Evolutionary conservation across 352 stramenopile genomes (phyloP), one percentile per base, ranked within the genome.

Genomic region (Pythium aristosporum): DNA sequence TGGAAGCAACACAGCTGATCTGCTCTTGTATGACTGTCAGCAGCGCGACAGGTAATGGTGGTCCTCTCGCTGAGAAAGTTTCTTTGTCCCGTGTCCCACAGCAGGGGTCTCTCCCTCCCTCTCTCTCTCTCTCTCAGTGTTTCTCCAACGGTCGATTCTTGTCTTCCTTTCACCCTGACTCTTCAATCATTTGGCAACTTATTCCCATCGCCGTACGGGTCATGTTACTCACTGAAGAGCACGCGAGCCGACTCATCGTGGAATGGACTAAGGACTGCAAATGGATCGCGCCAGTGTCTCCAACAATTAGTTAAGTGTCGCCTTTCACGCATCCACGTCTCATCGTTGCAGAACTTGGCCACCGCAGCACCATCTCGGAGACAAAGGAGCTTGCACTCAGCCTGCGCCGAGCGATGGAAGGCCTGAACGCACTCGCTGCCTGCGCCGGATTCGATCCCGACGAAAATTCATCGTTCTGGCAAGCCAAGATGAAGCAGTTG

Each of bases 391-490:
- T 20, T 41, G 50, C 15, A 12, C 48, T 55, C 2, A 42, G 12
- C 13, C 30, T 47, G 30, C 52, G 34, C 5, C 8, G 36, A n/a
- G 52, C 18, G 20, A 46, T 58, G 34, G 52, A 58, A 18, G 30
- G 21, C 30, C 50, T 57, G 30, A 57, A 58, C 23, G 52, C 34
- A 6, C 52, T 48, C 13, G 34, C 52, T 20, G 30, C 12, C 4
- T 58, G 52, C n/a, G 34, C 18, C 20, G 52, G 52, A 12, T 58
- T 48, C 20, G 52, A 58, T 48, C 34, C 52, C 5, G 52, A 46
- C 15, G 52, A 58, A 16, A 58, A 58, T 15, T 36, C 34, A 21
- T 3, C n/a, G 52, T 47, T 48, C 20, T 58, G 48, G 48, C 48
- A 36, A 21, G 8, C n/a, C 16, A 20, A 20, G 34, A 1, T 58